phyloP scores from a whole-genome alignment of 2,329 filamentous ascomycete genomes.

The Penicillium sumatraense region DNA sequence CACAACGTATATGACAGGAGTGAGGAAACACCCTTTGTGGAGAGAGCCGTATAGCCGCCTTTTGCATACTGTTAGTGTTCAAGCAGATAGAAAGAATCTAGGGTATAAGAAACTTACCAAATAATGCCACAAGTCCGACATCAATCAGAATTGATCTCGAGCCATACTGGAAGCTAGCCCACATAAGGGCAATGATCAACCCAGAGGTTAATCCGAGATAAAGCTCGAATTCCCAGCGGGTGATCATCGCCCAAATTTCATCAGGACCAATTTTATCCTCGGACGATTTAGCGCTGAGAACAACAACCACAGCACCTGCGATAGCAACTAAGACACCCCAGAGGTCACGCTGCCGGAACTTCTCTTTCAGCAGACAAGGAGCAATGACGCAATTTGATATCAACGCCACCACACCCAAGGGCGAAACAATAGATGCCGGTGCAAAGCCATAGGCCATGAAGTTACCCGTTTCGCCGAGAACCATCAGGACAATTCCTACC shows the following conservation, averaged over 20 bases:
- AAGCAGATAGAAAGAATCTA: not conserved
- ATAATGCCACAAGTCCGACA: constrained; percentile 87
- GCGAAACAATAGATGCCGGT: constrained; percentile 95
- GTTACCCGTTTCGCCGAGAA: constrained; percentile 89
- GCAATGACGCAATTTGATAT: constrained; percentile 97
- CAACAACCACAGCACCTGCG: constrained; percentile 85
- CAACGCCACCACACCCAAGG: constrained; percentile 92
- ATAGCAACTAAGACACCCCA: constrained; percentile 88
- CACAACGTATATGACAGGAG: constrained; percentile 90
- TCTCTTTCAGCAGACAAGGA: constrained; percentile 89
- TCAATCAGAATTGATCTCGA: constrained; percentile 87
- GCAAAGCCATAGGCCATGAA: constrained; percentile 98
- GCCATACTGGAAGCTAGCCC: constrained; percentile 82
- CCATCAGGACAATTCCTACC: constrained; percentile 90
- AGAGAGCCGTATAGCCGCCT: constrained; percentile 95
- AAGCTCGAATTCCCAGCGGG: constrained; percentile 84
- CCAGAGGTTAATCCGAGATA: constrained; percentile 78
- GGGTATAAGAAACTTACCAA: constrained; percentile 65
- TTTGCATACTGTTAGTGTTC: constrained; percentile 17
- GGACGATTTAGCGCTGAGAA: constrained; percentile 84
- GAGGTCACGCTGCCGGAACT: constrained; percentile 81
- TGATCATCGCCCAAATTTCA: constrained; percentile 88
- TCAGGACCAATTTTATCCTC: constrained; percentile 90
- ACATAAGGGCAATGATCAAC: constrained; percentile 78
- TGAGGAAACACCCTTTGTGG: constrained; percentile 95